Evolutionary conservation across 148 eudicot species (phyloP), one percentile per base, ranked within the genome.

Genomic region (Camellia granthamiana): DNA sequence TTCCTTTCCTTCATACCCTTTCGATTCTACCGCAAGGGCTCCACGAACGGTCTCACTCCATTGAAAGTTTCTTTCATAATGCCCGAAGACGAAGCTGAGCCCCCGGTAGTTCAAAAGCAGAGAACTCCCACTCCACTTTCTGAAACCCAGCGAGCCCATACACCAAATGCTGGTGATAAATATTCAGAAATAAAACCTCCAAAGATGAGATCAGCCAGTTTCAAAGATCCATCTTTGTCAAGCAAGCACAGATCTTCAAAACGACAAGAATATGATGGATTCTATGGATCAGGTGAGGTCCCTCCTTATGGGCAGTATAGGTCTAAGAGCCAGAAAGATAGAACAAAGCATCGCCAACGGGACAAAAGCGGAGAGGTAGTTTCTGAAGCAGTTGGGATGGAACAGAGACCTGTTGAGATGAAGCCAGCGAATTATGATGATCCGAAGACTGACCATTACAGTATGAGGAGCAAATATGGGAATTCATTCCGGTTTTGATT

Each of bases 181-280:
- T 82, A 81, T 78, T 52, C 93, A 2, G 96, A 91, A 76, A 85
- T 69, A 74, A 95, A 90, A 74, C 84, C 89, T 59, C 72, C 86
- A 15, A 91, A 93, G 75, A 62, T 88, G 8, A 89, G 93, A 85
- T 90, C 97, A 60, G n/a, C 86, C 21, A 89, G 89, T 82, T 74
- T 78, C 14, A 95, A 88, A 85, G 96, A 95, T 77, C 90, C 96
- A 13, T 86, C 94, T 61, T 54, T 86, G 72, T 87, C 93, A 70
- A 94, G 44, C 88, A 95, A 88, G 86, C 98, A 91, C 78, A 81
- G 96, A 74, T 92, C 92, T 42, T 90, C 96, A 42, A 92, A 90
- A 82, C 83, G 92, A 75, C 97, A 90, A 76, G 99, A 92, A 76
- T 90, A 87, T 82, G 89, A 91, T 6, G 99, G 92, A 68, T 93